Percentiles rank a stretch among this genome's conserved stretches.
phyloP scores from a whole-genome alignment of 768 basidiomycete species.

The Daedaleopsis nitida region DNA sequence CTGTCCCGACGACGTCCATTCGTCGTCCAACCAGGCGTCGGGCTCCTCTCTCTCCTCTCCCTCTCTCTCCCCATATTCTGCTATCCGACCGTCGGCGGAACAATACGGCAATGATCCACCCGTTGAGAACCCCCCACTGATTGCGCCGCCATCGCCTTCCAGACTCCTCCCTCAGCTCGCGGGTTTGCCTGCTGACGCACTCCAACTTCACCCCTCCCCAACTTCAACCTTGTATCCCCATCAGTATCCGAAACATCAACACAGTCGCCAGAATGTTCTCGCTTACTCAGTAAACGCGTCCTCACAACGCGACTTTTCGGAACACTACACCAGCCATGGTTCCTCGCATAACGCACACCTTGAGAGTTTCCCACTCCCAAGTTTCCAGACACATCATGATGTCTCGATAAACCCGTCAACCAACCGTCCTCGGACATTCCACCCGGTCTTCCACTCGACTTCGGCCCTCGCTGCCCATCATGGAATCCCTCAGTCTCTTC shows the following conservation, averaged over 20 bases:
- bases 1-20: conserved; percentile 5
- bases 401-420: conserved; percentile 54
- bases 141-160: conserved; percentile 27
- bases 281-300: conserved; percentile 28
- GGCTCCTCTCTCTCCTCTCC: conserved; percentile 5
- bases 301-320: conserved; percentile 27
- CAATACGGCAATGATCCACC: conserved; percentile 19
- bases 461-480: conserved; percentile 75
- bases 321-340: conserved; percentile 29
- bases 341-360: conserved; percentile 30
- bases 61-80: conserved; percentile 17
- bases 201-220: conserved; percentile 17
- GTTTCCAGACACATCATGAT: conserved; percentile 48
- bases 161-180: conserved; percentile 25
- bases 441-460: conserved; percentile 60
- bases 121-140: conserved; percentile 29
- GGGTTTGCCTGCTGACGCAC: conserved; percentile 20
- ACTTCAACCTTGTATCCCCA: conserved; percentile 30
- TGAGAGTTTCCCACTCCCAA: conserved; percentile 60
- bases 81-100: conserved; percentile 21
- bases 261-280: conserved; percentile 28
- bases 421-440: conserved; percentile 69
- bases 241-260: conserved; percentile 20
- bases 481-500: conserved; percentile 75
- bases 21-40: conserved; percentile 1